Percentiles rank a stretch among this genome's conserved stretches.
phyloP scores from a whole-genome alignment of 2,329 filamentous ascomycete species.

The Metarhizium robertsii region DNA sequence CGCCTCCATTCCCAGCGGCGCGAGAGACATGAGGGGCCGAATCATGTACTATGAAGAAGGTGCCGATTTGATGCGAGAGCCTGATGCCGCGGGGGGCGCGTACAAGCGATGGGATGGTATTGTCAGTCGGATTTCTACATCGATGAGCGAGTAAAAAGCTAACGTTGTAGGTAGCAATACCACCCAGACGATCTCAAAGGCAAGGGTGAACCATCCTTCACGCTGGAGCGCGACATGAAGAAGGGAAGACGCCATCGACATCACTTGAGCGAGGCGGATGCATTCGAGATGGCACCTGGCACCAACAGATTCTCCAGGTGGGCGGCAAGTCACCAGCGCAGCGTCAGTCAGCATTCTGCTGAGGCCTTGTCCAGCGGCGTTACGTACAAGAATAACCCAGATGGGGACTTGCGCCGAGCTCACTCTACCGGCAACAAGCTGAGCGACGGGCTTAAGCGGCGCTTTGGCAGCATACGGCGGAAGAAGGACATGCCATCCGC shows the following conservation, averaged over 20 bases:
- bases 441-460: constrained; percentile 41
- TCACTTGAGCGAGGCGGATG: constrained; percentile 20
- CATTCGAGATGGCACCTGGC: constrained; percentile 41
- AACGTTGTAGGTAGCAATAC: constrained; percentile 42
- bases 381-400: constrained; percentile 12
- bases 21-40: constrained; percentile 57
- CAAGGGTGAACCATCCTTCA: constrained; percentile 69
- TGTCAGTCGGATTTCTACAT: constrained; percentile 40
- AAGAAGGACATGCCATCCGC: constrained; percentile 23
- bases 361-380: constrained; percentile 14
- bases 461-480: constrained; percentile 42
- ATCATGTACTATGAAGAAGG: constrained; percentile 75
- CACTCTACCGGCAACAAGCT: constrained; percentile 35
- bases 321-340: constrained; percentile 29
- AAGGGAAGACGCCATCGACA: constrained; percentile 35
- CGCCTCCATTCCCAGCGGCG: constrained; percentile 65
- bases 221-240: constrained; percentile 59
- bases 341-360: constrained; percentile 28
- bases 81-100: constrained; percentile 56
- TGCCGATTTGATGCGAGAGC: constrained; percentile 73
- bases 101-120: constrained; percentile 69
- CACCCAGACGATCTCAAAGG: constrained; percentile 71
- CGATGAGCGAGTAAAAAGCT: background rate
- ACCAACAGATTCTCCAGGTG: constrained; percentile 10
- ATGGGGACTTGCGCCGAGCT: constrained; percentile 24